Evolutionary conservation across 2,329 filamentous ascomycete species (phyloP), one percentile per base, ranked within the genome.

Genomic region (Verticillium alfalfae): DNA sequence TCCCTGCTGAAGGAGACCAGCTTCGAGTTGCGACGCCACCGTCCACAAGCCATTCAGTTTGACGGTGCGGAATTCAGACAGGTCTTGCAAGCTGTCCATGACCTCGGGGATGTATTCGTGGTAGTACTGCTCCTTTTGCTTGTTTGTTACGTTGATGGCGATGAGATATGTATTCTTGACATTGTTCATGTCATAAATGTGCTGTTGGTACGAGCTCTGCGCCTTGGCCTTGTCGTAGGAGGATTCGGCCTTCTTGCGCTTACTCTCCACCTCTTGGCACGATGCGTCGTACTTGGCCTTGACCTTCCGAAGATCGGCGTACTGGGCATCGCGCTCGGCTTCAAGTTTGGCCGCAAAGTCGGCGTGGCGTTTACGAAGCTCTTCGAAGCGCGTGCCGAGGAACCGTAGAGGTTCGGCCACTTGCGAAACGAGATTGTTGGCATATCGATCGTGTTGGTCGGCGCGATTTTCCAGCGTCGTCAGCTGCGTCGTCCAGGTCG

Each of bases 141-240:
- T 96, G 77, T 99, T 99, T 38, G 93, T 96, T 62, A 98, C 92
- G 72, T 96, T 96, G 78, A 99, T 97, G 64, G 88, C 85, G 70
- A 99, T 97, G 64, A 99, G 80, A 72, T 99, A 99, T n/a, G 91
- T 93, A 74, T 99, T 99, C 81, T 99, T 99, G 74, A 90, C 85
- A 73, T 99, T 99, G 77, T 95, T 91, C 95, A 98, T 98, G 68
- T 99, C 95, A 63, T 88, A 79, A 63, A 96, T 83, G 75, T 98
- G 94, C 72, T 97, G 92, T 70, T 96, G 92, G 76, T 96, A 99
- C 41, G 92, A 88, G 72, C 87, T 89, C 72, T 97, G 91, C 8
- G 94, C 93, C 79, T 97, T 99, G 65, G 86, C 79, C 78, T 97
- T 97, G 74, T 98, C 94, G 71, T 95, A 96, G n/a, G 93, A 88